Evolutionary conservation across 1,284 basidiomycete species (phyloP).

Genomic region (Ceratorhiza oryzae-sativae): DNA sequence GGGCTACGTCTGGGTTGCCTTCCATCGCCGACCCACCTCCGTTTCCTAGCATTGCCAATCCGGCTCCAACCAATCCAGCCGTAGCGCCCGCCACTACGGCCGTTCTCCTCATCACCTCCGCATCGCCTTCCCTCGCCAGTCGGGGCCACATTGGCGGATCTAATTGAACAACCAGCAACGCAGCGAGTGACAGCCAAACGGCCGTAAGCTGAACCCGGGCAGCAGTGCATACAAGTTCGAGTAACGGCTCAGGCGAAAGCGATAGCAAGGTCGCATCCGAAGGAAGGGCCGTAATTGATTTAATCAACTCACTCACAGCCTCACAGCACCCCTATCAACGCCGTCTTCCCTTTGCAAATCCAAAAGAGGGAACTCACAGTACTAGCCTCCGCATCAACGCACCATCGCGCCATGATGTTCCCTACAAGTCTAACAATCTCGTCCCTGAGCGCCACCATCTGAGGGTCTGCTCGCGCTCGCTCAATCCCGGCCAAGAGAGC

Average conservation of each 20-base stretch:
- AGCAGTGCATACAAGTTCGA: constrained; percentile 79
- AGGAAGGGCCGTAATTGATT: constrained; percentile 77
- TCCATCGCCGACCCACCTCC: constrained; percentile 67
- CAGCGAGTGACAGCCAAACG: constrained; percentile 82
- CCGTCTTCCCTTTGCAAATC: neutral
- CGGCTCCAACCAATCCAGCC: constrained; percentile 67
- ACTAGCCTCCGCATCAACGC: constrained; percentile 74
- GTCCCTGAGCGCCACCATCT: constrained; percentile 68
- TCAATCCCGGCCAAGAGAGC: constrained; percentile 62
- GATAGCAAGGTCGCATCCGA: constrained; percentile 78
- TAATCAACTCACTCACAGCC: constrained; percentile 81
- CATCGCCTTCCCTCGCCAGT: constrained; percentile 54
- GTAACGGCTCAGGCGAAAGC: constrained; percentile 75
- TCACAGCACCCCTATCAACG: constrained; percentile 48
- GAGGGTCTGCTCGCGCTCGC: constrained; percentile 67
- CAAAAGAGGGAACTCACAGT: constrained; percentile 62
- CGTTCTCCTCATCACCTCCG: constrained; percentile 52
- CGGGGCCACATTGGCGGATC: constrained; percentile 69
- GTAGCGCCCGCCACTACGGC: constrained; percentile 62
- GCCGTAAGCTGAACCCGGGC: constrained; percentile 76
- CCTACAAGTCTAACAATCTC: constrained; percentile 66
- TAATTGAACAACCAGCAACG: constrained; percentile 78
- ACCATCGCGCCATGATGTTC: constrained; percentile 73
- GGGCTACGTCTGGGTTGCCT: constrained; percentile 85
- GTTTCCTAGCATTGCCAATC: constrained; percentile 62